Evolutionary conservation across 768 basidiomycete species (phyloP).

Genomic region (Boletus tomentosulus): DNA sequence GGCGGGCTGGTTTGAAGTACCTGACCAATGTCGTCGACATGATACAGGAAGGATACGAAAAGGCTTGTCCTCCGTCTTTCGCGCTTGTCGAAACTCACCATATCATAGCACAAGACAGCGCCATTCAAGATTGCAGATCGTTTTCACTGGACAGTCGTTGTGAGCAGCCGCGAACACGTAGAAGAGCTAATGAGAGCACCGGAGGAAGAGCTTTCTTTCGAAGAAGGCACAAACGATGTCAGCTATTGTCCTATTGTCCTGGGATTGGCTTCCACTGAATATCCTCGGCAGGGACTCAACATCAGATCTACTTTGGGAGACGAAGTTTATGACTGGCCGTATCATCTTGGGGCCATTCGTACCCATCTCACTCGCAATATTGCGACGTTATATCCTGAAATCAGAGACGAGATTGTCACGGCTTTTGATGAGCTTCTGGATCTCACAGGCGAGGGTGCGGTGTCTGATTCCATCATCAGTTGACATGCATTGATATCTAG

Average conservation of each 20-base stretch:
- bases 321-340: constrained; percentile 22
- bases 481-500: background rate
- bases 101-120: constrained; percentile 19
- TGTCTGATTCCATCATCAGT: background rate
- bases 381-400: constrained; percentile 33
- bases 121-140: constrained; percentile 29
- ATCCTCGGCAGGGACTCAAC: constrained; percentile 31
- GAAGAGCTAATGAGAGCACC: constrained; percentile 39
- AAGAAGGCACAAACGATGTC: constrained; percentile 30
- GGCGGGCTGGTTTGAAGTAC: constrained; percentile 4
- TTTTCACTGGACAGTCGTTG: constrained; percentile 37
- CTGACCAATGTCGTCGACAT: constrained; percentile 16
- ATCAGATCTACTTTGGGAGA: constrained; percentile 35
- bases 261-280: background rate
- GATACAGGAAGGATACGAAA: constrained; percentile 29
- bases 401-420: constrained; percentile 41
- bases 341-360: constrained; percentile 29
- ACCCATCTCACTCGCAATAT: constrained; percentile 37
- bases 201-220: constrained; percentile 32
- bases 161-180: constrained; percentile 27
- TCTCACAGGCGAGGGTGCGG: constrained; percentile 11
- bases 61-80: constrained; percentile 11
- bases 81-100: background rate
- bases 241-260: background rate
- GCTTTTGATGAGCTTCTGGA: constrained; percentile 39